A percentile compares a stretch with the other conserved stretches of the same genome.
These are phyloP conservation scores for Dendrobium officinale DNA, from an alignment of 106 monocot genomes.

Conservation along the genomic window DNA sequence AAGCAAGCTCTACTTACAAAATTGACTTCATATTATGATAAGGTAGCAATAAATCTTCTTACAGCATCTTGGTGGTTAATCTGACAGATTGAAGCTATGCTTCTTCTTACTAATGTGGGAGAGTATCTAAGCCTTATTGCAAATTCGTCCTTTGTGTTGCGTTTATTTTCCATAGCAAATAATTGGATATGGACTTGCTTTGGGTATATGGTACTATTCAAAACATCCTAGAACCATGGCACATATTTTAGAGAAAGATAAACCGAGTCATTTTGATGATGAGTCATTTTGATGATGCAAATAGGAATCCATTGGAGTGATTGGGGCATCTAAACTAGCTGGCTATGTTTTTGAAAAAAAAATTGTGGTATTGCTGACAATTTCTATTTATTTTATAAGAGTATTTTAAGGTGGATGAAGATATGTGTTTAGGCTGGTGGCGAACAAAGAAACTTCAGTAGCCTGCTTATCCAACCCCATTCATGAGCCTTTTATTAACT, in stretches of 20 bases:
- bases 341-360: background rate
- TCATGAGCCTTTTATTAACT: too few relatives aligned
- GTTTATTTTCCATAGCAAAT: too few relatives aligned
- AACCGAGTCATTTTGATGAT: background rate
- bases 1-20: background rate
- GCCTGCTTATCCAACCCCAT: too few relatives aligned
- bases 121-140: background rate
- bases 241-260: background rate
- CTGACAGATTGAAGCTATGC: background rate
- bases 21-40: background rate
- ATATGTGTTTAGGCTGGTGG: too few relatives aligned
- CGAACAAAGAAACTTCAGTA: too few relatives aligned
- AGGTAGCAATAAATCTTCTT: background rate
- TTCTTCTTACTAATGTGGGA: background rate
- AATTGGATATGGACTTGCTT: background rate
- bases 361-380: background rate
- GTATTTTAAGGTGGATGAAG: too few relatives aligned
- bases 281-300: background rate
- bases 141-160: too few relatives aligned
- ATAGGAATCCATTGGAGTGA: background rate
- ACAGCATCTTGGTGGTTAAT: background rate
- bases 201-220: background rate
- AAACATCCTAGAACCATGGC: background rate
- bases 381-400: too few relatives aligned
- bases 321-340: background rate